phyloP scores from a whole-genome alignment of 305 asterid genomes.

The Stenogyne calaminthoides region DNA sequence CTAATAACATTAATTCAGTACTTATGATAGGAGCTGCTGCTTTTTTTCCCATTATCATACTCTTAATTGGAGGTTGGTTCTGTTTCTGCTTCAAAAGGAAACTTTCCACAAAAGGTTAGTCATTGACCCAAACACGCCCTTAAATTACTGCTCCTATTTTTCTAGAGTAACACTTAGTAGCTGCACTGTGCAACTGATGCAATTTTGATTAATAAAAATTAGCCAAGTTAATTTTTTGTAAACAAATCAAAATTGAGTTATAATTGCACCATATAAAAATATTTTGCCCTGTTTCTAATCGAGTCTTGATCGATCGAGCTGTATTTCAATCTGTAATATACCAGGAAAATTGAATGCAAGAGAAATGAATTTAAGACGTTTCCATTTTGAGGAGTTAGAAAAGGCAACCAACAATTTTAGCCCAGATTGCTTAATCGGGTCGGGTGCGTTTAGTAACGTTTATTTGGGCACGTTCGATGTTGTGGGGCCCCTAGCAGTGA shows the following conservation, averaged over 20 bases:
- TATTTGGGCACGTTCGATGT: conserved; percentile 48
- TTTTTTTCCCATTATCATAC: conserved; percentile 20
- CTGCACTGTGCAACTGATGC: too few species aligned
- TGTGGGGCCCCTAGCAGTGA: conserved; percentile 49
- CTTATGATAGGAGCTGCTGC: conserved; percentile 35
- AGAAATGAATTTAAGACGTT: conserved; percentile 43
- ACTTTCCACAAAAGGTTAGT: conserved; percentile 29
- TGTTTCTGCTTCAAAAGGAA: conserved; percentile 48
- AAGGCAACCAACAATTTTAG: conserved; percentile 66
- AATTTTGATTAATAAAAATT: too few species aligned
- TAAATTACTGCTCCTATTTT: background rate
- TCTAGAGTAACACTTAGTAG: too few species aligned
- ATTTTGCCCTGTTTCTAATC: background rate
- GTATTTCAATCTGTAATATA: background rate
- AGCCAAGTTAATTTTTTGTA: too few species aligned
- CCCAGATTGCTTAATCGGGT: conserved; percentile 47
- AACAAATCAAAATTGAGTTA: too few species aligned
- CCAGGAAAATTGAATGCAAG: conserved; percentile 48
- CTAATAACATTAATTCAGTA: background rate
- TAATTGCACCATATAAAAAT: too few species aligned
- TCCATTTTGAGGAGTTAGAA: conserved; percentile 44
- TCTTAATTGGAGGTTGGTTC: conserved; percentile 32
- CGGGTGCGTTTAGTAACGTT: conserved; percentile 66
- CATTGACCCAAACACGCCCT: background rate
- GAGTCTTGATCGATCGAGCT: background rate